These are phyloP conservation scores for Suillus spraguei DNA, from an alignment of 768 basidiomycete genomes.

Conservation along the genomic window DNA sequence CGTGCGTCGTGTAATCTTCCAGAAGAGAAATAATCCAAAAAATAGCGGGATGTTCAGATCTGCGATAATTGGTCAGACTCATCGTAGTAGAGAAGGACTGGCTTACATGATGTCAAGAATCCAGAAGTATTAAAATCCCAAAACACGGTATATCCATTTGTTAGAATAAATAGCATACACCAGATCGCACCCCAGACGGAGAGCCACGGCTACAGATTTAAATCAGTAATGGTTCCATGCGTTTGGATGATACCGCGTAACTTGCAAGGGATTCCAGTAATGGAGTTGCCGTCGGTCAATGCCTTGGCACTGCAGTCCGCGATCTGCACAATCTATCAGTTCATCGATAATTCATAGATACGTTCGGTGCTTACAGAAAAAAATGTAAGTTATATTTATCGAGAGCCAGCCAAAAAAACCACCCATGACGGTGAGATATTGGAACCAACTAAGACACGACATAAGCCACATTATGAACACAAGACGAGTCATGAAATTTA, in stretches of 20 bases:
- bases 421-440: constrained; percentile 61
- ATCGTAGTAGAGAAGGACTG: constrained; percentile 11
- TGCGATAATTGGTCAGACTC: constrained; percentile 19
- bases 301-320: constrained; percentile 71
- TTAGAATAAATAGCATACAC: constrained; percentile 59
- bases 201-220: constrained; percentile 47
- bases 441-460: constrained; percentile 55
- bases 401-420: constrained; percentile 67
- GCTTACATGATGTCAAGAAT: constrained; percentile 52
- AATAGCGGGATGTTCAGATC: constrained; percentile 32
- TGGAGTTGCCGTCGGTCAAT: constrained; percentile 60
- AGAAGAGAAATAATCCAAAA: constrained; percentile 24
- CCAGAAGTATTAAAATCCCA: constrained; percentile 55
- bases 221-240: constrained; percentile 11
- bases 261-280: constrained; percentile 59
- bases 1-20: constrained; percentile 23
- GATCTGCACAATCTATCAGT: constrained; percentile 41
- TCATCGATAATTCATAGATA: neutral
- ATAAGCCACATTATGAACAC: neutral
- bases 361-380: constrained; percentile 52
- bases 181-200: constrained; percentile 71
- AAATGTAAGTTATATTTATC: constrained; percentile 70
- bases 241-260: constrained; percentile 28
- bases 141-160: constrained; percentile 61
- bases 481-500: constrained; percentile 2